Base-by-base conservation (phyloP, 768 basidiomycete species). In the Mycena epipterygia region DNA sequence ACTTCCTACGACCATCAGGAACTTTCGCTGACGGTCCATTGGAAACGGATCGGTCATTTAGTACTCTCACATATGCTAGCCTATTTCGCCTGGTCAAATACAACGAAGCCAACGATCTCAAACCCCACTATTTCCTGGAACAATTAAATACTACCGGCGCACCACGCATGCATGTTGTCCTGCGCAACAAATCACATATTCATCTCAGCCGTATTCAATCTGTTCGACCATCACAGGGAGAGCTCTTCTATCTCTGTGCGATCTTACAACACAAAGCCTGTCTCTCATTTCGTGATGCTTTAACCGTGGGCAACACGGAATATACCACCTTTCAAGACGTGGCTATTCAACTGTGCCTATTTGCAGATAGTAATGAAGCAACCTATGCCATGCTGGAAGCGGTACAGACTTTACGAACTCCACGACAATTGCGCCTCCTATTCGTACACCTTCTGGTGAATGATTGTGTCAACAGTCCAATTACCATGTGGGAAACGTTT, bases 401-500 rank as follows among this genome's bases (percentile, higher is more conserved):
- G 1, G 69, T 85, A 0, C 53, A 74, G 13, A 68, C 69, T 3
- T 71, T 81, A 3, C 63, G 73, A 5, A 82, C 84, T 0, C 85
- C 84, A 0, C 56, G 65, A 2, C 83, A 86, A 67, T 75, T 87
- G 0, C 81, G 82, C 1, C 58, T 79, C 35, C 79, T 86, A 3
- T 84, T 86, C 72, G 77, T 80, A 23, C 78, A 84, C 55, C 70
- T 85, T 3, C 67, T 85, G 1, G 72, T 81, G 35, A 80, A 86
- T 39, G 78, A 80, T 30, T 78, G 77, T 46, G 68, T 81, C 8
- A 5, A 61, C 74, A 32, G 30, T 53, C 62, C 48, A 27, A 42
- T 78, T 6, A 37, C 68, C 21, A 67, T 79, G 1, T 82, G 82
- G 82, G 68, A 78, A 5, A 67, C 59, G 2, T 78, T 80, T 59